Evolutionary conservation across 2,329 filamentous ascomycete species (phyloP).

Genomic region (Nothophoma quercina): DNA sequence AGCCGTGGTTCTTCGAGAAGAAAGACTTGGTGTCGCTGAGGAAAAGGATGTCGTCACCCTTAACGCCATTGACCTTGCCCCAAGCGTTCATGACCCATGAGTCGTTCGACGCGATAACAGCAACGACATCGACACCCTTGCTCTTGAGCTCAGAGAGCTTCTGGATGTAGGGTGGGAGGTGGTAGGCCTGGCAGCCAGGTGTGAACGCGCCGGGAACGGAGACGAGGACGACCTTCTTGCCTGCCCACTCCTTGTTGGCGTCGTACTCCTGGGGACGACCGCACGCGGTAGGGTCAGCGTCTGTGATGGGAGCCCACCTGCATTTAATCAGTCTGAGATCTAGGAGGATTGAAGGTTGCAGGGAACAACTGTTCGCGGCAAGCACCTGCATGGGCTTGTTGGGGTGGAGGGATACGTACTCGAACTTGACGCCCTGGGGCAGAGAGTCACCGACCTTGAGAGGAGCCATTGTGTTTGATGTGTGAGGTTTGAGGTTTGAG

Average conservation of each 20-base stretch:
- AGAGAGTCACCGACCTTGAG: constrained; percentile 85
- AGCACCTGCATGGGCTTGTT: constrained; percentile 11
- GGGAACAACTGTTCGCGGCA: background rate
- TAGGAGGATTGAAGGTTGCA: background rate
- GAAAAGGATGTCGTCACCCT: constrained; percentile 78
- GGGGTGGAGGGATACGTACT: constrained; percentile 55
- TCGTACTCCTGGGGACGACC: constrained; percentile 80
- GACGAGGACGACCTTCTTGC: constrained; percentile 76
- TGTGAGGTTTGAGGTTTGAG: background rate
- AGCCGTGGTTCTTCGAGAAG: constrained; percentile 81
- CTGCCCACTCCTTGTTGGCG: constrained; percentile 76
- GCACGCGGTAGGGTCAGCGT: constrained; percentile 75
- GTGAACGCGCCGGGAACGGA: constrained; percentile 67
- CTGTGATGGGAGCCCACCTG: constrained; percentile 81
- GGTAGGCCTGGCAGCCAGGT: constrained; percentile 81
- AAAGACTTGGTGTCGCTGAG: constrained; percentile 74
- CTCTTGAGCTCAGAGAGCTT: constrained; percentile 73
- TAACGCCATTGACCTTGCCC: constrained; percentile 86
- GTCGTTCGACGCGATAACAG: constrained; percentile 86
- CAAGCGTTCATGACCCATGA: constrained; percentile 87
- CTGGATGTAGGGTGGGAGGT: constrained; percentile 81
- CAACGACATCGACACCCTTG: constrained; percentile 84
- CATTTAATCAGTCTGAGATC: background rate
- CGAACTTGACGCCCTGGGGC: constrained; percentile 80
- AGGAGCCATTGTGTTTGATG: constrained; percentile 61